These are phyloP conservation scores for Hymenoscyphus scutula DNA, from an alignment of 2,329 filamentous ascomycete genomes.

Conservation along the genomic window DNA sequence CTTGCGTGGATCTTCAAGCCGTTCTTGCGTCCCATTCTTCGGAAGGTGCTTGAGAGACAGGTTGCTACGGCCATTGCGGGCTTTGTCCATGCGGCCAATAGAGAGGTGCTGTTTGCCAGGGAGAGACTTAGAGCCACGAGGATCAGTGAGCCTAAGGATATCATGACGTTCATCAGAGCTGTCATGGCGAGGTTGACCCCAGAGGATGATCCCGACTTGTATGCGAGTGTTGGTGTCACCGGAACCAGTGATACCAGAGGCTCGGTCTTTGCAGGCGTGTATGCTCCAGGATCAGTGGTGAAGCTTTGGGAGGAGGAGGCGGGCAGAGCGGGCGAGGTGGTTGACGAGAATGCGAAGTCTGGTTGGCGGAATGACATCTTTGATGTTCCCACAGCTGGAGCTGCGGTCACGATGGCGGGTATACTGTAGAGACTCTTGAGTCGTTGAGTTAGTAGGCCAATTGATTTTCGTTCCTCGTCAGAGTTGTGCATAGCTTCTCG, in stretches of 20 bases:
- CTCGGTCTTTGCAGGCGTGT: constrained; percentile 75
- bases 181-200: constrained; percentile 74
- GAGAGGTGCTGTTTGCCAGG: constrained; percentile 81
- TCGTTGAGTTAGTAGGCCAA: neutral
- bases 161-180: constrained; percentile 79
- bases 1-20: constrained; percentile 83
- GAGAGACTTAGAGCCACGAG: constrained; percentile 83
- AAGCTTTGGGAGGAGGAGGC: constrained; percentile 88
- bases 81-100: constrained; percentile 70
- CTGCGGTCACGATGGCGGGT: neutral
- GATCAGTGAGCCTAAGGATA: constrained; percentile 75
- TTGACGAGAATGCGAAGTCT: constrained; percentile 61
- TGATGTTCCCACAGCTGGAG: constrained; percentile 39
- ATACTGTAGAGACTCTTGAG: neutral
- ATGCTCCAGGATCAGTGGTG: constrained; percentile 84
- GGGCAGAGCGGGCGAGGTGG: constrained; percentile 63
- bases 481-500: neutral
- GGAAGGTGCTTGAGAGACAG: constrained; percentile 75
- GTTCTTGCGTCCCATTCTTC: constrained; percentile 74
- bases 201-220: constrained; percentile 71
- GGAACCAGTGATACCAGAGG: constrained; percentile 51
- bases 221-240: constrained; percentile 69
- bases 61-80: constrained; percentile 70
- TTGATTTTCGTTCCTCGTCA: constrained; percentile 2
- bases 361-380: constrained; percentile 91